Evolutionary conservation across 345 rosid species (phyloP).

Genomic region (Orychophragmus violaceus): DNA sequence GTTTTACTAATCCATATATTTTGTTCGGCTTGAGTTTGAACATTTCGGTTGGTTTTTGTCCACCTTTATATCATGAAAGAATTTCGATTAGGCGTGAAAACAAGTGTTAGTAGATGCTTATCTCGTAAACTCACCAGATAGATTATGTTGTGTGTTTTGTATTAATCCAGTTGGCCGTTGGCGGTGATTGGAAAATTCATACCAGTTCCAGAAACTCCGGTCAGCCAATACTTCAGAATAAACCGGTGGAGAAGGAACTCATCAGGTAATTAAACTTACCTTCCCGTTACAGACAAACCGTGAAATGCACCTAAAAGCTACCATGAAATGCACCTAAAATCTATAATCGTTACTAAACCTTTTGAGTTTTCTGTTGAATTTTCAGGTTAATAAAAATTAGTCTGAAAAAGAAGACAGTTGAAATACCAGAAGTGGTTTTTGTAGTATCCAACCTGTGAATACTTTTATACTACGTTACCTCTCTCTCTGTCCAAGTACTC

Average conservation of each 20-base stretch:
- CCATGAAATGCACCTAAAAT: conserved; percentile 4
- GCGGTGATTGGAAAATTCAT: conserved; percentile 69
- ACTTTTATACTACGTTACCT: not conserved
- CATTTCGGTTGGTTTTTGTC: too few relatives aligned
- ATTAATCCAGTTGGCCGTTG: conserved; percentile 75
- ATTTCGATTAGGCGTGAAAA: not conserved
- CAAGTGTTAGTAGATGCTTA: not conserved
- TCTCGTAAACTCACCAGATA: not conserved
- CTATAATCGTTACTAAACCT: not conserved
- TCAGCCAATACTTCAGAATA: conserved; percentile 28
- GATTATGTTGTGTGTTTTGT: not conserved
- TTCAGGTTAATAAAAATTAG: not conserved
- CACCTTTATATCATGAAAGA: too few relatives aligned
- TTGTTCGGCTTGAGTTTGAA: too few relatives aligned
- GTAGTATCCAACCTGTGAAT: not conserved
- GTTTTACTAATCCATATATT: too few relatives aligned
- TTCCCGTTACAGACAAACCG: not conserved
- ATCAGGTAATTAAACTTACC: conserved; percentile 8
- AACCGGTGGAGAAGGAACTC: conserved; percentile 34
- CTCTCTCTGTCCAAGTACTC: not conserved
- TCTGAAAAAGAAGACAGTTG: not conserved
- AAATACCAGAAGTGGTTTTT: not conserved
- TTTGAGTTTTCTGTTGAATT: not conserved
- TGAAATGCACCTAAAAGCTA: not conserved
- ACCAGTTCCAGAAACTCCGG: conserved; percentile 66